Percentiles rank a stretch among this genome's conserved stretches.
Evolutionary conservation across 352 stramenopile genomes (phyloP).

Genomic region (Globisporangium alternatum): DNA sequence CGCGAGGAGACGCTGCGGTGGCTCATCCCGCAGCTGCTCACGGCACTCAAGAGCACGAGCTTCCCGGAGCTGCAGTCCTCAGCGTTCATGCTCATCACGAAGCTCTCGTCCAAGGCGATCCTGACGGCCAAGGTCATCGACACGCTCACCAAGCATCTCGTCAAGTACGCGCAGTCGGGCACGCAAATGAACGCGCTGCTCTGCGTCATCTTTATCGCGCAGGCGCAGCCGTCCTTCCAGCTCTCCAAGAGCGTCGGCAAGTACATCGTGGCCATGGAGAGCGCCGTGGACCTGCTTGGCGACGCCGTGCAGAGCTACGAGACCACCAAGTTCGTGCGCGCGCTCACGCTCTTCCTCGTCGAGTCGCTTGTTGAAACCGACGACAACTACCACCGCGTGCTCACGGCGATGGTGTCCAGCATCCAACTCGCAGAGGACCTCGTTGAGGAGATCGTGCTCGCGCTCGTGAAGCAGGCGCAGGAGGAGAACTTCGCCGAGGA

Average conservation of each 20-base stretch:
- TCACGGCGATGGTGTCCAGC: slow-evolving; percentile 38
- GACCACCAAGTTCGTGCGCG: slow-evolving; percentile 60
- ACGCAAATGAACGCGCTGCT: slow-evolving; percentile 73
- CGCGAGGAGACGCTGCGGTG: slow-evolving; percentile 72
- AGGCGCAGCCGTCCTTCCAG: slow-evolving; percentile 67
- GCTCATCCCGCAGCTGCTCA: slow-evolving; percentile 74
- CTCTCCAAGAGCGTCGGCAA: slow-evolving; percentile 57
- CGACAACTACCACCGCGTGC: slow-evolving; percentile 37
- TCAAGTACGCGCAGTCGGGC: slow-evolving; percentile 69
- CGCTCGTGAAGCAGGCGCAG: slow-evolving; percentile 44
- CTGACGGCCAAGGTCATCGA: slow-evolving; percentile 71
- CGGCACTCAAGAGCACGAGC: slow-evolving; percentile 56
- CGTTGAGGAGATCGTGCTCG: slow-evolving; percentile 44
- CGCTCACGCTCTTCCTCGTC: slow-evolving; percentile 51
- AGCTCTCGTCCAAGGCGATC: slow-evolving; percentile 76
- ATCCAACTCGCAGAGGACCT: slow-evolving; percentile 47
- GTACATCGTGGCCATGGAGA: slow-evolving; percentile 64
- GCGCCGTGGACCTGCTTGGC: slow-evolving; percentile 56
- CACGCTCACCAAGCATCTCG: slow-evolving; percentile 65
- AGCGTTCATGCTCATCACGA: slow-evolving; percentile 85
- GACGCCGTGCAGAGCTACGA: slow-evolving; percentile 75
- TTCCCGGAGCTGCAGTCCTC: slow-evolving; percentile 79
- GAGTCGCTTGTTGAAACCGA: slow-evolving; percentile 32
- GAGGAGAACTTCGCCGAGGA: slow-evolving; percentile 36
- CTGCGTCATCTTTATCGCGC: slow-evolving; percentile 70